phyloP scores from a whole-genome alignment of 1,284 basidiomycete species.

The Flammula alnicola region DNA sequence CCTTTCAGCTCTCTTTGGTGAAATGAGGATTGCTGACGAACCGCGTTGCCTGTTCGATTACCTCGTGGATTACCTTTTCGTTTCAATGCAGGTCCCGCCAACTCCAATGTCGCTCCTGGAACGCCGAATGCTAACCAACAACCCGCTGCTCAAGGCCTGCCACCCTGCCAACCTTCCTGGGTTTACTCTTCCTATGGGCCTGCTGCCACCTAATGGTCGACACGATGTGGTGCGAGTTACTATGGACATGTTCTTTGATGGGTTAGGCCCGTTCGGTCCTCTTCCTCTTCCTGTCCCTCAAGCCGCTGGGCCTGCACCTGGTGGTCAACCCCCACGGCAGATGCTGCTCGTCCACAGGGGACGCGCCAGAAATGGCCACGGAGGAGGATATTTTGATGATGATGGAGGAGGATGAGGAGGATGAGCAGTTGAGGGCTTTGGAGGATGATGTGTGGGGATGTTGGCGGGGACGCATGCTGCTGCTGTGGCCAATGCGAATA shows the following conservation, averaged over 20 bases:
- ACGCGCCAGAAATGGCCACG: background rate
- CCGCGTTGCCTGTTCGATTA: too few relatives aligned
- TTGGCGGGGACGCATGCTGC: background rate
- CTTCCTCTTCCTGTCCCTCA: too few relatives aligned
- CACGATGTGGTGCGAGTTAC: slow-evolving; percentile 10
- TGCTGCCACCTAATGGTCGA: slow-evolving; percentile 3
- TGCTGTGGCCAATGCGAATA: too few relatives aligned
- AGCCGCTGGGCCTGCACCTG: too few relatives aligned
- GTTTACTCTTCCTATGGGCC: too few relatives aligned
- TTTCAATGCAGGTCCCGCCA: too few relatives aligned
- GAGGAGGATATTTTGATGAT: slow-evolving; percentile 6
- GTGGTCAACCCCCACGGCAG: too few relatives aligned
- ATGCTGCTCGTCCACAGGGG: too few relatives aligned
- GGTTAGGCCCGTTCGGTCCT: too few relatives aligned
- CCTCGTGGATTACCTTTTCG: too few relatives aligned
- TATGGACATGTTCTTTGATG: slow-evolving; percentile 13
- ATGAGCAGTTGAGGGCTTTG: background rate
- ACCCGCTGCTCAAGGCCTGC: background rate
- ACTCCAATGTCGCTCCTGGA: background rate
- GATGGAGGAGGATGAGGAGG: slow-evolving; percentile 6
- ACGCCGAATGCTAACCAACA: background rate
- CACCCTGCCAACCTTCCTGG: slow-evolving; percentile 4
- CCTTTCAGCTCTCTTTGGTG: background rate
- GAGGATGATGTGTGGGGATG: slow-evolving; percentile 1
- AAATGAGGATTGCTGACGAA: too few relatives aligned